These are phyloP conservation scores for Trichophyton verrucosum DNA, from an alignment of 2,329 filamentous ascomycete species.

Conservation along the genomic window DNA sequence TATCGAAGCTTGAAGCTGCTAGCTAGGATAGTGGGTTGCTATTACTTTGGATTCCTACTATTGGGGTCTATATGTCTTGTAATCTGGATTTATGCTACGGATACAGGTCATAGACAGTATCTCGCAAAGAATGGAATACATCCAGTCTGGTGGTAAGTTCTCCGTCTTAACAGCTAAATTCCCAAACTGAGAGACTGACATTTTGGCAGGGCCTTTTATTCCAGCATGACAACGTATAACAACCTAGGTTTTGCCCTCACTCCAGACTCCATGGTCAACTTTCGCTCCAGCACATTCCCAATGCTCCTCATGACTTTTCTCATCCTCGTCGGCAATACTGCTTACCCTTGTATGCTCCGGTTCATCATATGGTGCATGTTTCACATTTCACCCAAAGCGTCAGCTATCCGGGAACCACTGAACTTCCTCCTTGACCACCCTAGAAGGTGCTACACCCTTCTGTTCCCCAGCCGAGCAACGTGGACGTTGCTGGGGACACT, in stretches of 20 bases:
- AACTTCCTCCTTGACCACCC: slow-evolving; percentile 51
- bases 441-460: slow-evolving; percentile 49
- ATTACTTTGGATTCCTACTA: slow-evolving; percentile 36
- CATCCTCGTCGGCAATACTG: slow-evolving; percentile 29
- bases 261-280: slow-evolving; percentile 42
- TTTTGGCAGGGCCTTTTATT: slow-evolving; percentile 41
- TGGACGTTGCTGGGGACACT: slow-evolving; percentile 45
- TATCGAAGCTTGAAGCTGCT: slow-evolving; percentile 40
- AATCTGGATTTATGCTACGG: slow-evolving; percentile 36
- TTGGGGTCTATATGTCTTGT: slow-evolving; percentile 39
- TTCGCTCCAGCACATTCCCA: slow-evolving; percentile 34
- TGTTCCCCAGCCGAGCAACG: slow-evolving; percentile 49
- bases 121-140: slow-evolving; percentile 30
- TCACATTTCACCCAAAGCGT: slow-evolving; percentile 33
- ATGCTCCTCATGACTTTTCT: slow-evolving; percentile 30
- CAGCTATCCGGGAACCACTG: slow-evolving; percentile 29
- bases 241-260: slow-evolving; percentile 46
- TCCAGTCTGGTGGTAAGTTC: slow-evolving; percentile 39
- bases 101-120: slow-evolving; percentile 31
- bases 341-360: slow-evolving; percentile 45
- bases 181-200: slow-evolving; percentile 60
- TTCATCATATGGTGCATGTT: slow-evolving; percentile 46
- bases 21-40: slow-evolving; percentile 38
- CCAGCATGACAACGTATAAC: slow-evolving; percentile 40
- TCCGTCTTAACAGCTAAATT: slow-evolving; percentile 53